Evolutionary conservation across 176 grass and related monocot genomes (phyloP), one percentile per base, ranked within the genome.

Genomic region (Dendrocalamus sinicus): DNA sequence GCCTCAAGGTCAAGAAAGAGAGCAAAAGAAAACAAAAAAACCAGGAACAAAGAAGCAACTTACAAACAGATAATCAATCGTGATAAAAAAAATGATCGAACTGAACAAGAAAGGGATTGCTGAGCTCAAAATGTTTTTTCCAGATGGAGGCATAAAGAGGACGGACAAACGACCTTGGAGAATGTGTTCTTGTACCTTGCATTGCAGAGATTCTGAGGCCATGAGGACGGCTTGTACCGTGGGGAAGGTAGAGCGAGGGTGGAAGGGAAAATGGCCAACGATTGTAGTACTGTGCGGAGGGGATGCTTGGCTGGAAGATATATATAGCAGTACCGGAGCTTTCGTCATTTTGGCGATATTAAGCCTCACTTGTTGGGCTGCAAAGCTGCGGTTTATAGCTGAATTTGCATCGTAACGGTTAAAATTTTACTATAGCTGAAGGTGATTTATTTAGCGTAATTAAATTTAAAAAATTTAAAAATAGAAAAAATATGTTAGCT

Each of bases 181-280:
- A 19, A 15, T 17, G 3, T 19, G 41, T n/a, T 40, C 16, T 50
- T 53, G 60, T 77, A 85, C 83, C 83, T 85, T 85, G 83, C 73
- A 85, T 35, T 85, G 48, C 10, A 70, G 73, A 77, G 83, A 67
- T 58, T 77, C 83, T 77, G 83, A 69, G 13, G 62, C 83, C 83
- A 85, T 78, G 69, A 61, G 64, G 24, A 35, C 23, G 81, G 68
- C 50, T 73, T 75, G 41, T 62, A 40, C 70, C 9, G 23, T 22
- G 72, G 39, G 62, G 23, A 9, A 43, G n/a, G 43, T 14, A 50
- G 15, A 24, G 22, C 22, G 19, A 50, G 43, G 9, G 78, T 67
- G 20, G 37, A 63, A 75, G 73, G 83, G 83, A 30, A 85, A 58
- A 73, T 77, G 39, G 19, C 12, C 35, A 17, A 8, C 10, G 70